Evolutionary conservation across 106 monocot genomes (phyloP).

Genomic region (Ottelia alismoides): DNA sequence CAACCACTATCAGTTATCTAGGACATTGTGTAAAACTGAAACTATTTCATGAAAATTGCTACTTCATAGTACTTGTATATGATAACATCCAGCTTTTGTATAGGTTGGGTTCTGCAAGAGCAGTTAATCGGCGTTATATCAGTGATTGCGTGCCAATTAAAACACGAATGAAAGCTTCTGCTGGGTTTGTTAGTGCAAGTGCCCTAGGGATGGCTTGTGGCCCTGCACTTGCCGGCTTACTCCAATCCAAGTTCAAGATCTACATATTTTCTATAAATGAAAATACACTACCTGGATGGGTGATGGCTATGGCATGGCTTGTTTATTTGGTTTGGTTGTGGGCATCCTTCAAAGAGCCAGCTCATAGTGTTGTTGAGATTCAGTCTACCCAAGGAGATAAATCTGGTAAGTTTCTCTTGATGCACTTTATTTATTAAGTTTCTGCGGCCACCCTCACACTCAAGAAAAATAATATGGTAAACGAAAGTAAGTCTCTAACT

Average conservation of each 20-base stretch:
- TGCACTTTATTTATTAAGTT: too few species aligned
- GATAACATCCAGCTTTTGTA: too few species aligned
- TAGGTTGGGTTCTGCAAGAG: conserved; percentile 95
- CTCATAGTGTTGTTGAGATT: conserved; percentile 23
- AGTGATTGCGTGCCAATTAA: conserved; percentile 91
- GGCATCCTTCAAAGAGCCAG: conserved; percentile 79
- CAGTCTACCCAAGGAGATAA: conserved; percentile 15
- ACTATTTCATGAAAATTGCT: too few species aligned
- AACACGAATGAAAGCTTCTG: conserved; percentile 88
- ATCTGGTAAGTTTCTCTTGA: conserved; percentile 10
- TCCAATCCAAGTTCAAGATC: conserved; percentile 85
- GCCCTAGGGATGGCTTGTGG: conserved; percentile 99
- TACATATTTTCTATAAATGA: conserved; percentile 61
- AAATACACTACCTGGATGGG: conserved; percentile 91
- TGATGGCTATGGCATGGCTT: conserved; percentile 86
- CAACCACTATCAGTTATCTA: too few species aligned
- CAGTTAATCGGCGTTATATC: conserved; percentile 92
- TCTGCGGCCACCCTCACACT: too few species aligned
- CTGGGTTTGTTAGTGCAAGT: conserved; percentile 96
- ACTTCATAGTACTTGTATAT: too few species aligned
- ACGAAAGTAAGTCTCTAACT: too few species aligned
- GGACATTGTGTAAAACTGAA: too few species aligned
- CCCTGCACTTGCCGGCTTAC: conserved; percentile 90
- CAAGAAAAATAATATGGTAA: too few species aligned
- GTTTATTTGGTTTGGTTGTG: conserved; percentile 72